Base-by-base conservation (phyloP, 2,329 filamentous ascomycete species). In the Myriosclerotinia scirpicola region DNA sequence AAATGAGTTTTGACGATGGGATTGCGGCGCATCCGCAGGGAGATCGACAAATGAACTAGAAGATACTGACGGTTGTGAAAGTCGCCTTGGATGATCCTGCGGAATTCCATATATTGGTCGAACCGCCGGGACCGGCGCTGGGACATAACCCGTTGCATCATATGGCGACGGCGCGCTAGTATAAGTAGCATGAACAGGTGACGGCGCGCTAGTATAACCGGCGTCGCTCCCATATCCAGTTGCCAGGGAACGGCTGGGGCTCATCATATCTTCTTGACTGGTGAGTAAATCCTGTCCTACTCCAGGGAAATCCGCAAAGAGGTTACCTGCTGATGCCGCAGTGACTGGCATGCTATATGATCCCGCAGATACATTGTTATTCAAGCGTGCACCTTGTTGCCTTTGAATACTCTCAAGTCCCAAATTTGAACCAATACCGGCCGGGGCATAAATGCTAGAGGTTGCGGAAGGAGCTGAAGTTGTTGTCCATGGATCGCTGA, bases 401-500 rank as follows among this genome's bases (percentile, higher is more conserved):
- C 87, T 85, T 69, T 83, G 79, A 74, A 86, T 77, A 62, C 83
- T 81, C 73, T 85, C 83, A 73, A 88, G 79, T 72, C 81, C 82
- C 73, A 89, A 80, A 72, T 83, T 81, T 71, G 83, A 85, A 73
- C 87, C 82, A 77, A 91, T 74, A 67, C 75, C 76, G 81, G 77
- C 82, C 74, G 75, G 79, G 77, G 83, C 76, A 83, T 89, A 85
- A 84, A 93, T 80, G 83, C 82, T 79, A 80, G 87, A 82, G 69
- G 77, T 77, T 65, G 78, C 71, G 42, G 80, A 74, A 30, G 82
- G 78, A 14, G 82, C 78, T 42, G 87, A 82, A 56, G 83, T 84
- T 66, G 91, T 85, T 58, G 82, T 83, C 93, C 93, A 97, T 53
- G 93, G 93, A 79, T 97, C 95, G 75, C 90, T 93, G 82, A 97